Conservation (phyloP, 2,329 filamentous ascomycete genomes). For the Trichoderma lentiforme region DNA sequence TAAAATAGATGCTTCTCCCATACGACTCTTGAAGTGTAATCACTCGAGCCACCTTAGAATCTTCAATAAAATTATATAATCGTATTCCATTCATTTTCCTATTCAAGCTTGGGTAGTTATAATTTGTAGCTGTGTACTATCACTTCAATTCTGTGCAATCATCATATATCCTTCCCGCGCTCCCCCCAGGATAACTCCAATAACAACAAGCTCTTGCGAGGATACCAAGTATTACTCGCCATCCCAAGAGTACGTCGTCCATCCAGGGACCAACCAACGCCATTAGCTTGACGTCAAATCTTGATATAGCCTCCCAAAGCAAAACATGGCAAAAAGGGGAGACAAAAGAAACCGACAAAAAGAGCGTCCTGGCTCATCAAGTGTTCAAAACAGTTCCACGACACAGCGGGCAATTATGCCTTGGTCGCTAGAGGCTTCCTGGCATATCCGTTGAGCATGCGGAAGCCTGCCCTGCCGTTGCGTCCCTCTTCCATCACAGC, state of each 20-base stretch:
- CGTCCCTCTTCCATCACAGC: conserved; percentile 63
- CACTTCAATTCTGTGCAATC: neutral
- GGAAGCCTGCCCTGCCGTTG: conserved; percentile 55
- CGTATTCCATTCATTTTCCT: neutral
- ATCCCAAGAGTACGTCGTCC: neutral
- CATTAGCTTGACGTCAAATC: neutral
- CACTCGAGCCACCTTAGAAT: neutral
- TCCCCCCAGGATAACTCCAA: neutral
- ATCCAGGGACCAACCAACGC: neutral
- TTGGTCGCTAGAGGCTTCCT: conserved; percentile 50
- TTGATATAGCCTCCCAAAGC: neutral
- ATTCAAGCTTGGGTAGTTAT: neutral
- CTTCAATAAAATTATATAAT: neutral
- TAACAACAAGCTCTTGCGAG: neutral
- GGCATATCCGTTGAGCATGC: conserved; percentile 61
- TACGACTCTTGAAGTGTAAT: neutral
- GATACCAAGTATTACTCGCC: neutral
- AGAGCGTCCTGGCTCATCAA: conserved; percentile 1
- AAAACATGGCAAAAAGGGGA: neutral
- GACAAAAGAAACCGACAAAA: conserved; percentile 1
- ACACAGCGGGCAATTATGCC: neutral
- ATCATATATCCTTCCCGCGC: neutral
- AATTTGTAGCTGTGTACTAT: neutral
- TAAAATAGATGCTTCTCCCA: neutral
- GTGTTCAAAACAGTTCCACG: neutral